Evolutionary conservation across 371 early-diverging fungal genomes (phyloP).

Genomic region (Catenaria anguillulae): DNA sequence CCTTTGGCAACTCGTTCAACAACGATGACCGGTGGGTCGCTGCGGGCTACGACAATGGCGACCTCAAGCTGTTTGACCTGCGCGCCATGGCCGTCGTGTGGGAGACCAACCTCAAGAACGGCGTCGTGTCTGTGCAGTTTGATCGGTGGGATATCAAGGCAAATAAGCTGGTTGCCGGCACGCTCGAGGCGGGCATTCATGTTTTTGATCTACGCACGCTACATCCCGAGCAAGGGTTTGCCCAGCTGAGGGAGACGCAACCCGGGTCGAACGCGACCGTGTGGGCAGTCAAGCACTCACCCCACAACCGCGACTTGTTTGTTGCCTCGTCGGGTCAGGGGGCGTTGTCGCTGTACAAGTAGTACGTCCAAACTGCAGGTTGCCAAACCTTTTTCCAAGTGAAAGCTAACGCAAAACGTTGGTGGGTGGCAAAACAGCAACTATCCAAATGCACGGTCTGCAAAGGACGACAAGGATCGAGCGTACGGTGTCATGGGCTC

Average conservation of each 20-base stretch:
- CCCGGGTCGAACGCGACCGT: slow-evolving; percentile 40
- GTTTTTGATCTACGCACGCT: slow-evolving; percentile 31
- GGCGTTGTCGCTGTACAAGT: slow-evolving; percentile 34
- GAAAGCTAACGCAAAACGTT: too few species aligned
- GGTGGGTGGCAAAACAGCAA: too few species aligned
- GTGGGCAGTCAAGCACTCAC: slow-evolving; percentile 55
- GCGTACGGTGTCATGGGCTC: slow-evolving; percentile 17
- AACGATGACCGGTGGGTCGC: slow-evolving; percentile 35
- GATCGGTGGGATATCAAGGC: slow-evolving; percentile 32
- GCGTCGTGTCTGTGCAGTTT: slow-evolving; percentile 35
- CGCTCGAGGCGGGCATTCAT: slow-evolving; percentile 24
- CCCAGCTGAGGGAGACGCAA: slow-evolving; percentile 27
- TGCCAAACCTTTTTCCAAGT: too few species aligned
- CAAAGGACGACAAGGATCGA: slow-evolving; percentile 13
- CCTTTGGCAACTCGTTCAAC: slow-evolving; percentile 46
- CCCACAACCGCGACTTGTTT: slow-evolving; percentile 47
- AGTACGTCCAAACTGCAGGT: slow-evolving; percentile 19
- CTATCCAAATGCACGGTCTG: slow-evolving; percentile 13
- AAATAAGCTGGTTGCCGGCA: slow-evolving; percentile 38
- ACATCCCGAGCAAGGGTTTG: slow-evolving; percentile 37
- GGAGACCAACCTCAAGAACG: slow-evolving; percentile 56
- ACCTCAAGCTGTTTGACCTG: slow-evolving; percentile 55
- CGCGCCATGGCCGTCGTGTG: slow-evolving; percentile 40
- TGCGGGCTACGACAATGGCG: slow-evolving; percentile 70
- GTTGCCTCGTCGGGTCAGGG: slow-evolving; percentile 53